These are phyloP conservation scores for Paecilomyces formosus DNA, from an alignment of 2,329 filamentous ascomycete genomes.

Conservation along the genomic window DNA sequence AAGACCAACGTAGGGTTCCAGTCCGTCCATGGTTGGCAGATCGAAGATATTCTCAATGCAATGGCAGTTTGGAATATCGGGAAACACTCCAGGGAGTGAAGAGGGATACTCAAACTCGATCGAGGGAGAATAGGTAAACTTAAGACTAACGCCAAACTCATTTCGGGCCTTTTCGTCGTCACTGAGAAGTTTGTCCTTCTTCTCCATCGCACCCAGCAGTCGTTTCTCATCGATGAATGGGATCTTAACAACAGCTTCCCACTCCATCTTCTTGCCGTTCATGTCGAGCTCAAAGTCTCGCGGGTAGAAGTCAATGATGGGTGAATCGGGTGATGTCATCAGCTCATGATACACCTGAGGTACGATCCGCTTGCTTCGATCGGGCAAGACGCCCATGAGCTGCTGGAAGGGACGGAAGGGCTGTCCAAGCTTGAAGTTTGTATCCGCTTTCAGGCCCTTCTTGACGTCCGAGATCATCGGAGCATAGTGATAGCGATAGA, in stretches of 20 bases:
- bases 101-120: conserved; percentile 79
- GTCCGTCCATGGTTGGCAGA: conserved; percentile 80
- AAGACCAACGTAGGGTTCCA: conserved; percentile 77
- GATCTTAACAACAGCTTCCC: conserved; percentile 98
- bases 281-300: conserved; percentile 96
- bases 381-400: conserved; percentile 94
- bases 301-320: conserved; percentile 97
- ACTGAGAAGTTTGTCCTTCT: conserved; percentile 70
- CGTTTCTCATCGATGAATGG: conserved; percentile 94
- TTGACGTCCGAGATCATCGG: conserved; percentile 96
- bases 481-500: conserved; percentile 92
- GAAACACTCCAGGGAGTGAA: conserved; percentile 81
- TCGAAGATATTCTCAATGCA: conserved; percentile 97
- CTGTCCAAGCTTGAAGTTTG: conserved; percentile 89
- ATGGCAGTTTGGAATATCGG: conserved; percentile 75
- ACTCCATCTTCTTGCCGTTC: conserved; percentile 99
- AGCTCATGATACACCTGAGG: conserved; percentile 78
- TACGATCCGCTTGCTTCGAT: conserved; percentile 95
- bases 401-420: conserved; percentile 94
- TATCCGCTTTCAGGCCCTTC: conserved; percentile 75
- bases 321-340: conserved; percentile 84
- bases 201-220: conserved; percentile 75
- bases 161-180: conserved; percentile 76
- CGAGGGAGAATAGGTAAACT: conserved; percentile 78
- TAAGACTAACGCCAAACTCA: conserved; percentile 82